Evolutionary conservation across 495 filamentous ascomycete species (phyloP), one percentile per base, ranked within the genome.

Genomic region (Aspergillus conjunctus): DNA sequence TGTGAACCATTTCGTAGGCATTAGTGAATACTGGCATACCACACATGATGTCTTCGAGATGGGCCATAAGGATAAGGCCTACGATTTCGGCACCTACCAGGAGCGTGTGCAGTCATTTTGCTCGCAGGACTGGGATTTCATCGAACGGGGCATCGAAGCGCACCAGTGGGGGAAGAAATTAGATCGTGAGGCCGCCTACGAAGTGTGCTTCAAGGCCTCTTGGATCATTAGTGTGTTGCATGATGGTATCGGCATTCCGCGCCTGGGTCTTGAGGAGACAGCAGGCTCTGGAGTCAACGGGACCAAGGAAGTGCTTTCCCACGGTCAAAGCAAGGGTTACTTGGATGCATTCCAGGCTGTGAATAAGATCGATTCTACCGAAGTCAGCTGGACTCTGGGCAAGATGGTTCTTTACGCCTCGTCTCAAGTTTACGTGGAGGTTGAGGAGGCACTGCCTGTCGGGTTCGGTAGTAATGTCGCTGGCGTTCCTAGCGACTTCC

Each of bases 1-100:
- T 54, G 87, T 99, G 41, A 99, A 99, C 61, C 94, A 98, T 69
- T 99, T 99, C 67, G 88, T 99, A 26, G 94, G 94, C 8, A 93
- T 99, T 55, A 97, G 92, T 17, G 94, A 99, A 69, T 99, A 96
- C 70, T 99, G 94, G 94, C 94, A 99, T 75, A 97, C 93, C 0
- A 99, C 94, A 0, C 93, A 97, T 67, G 91, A 95, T 51, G 86
- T 97, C 1, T 97, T 98, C 66, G 89, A 91, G 60, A 87, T 86
- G 70, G 86, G 85, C 30, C 82, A 90, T 66, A 88, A 88, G 54
- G 89, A 95, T 63, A 90, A 89, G 64, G 85, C 89, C 0, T 98
- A 98, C 73, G 94, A 98, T 63, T 94, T 96, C 64, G 83, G 88
- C 34, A 92, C 89, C 0, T 99, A 97, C 67, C 93, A 97, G 63